phyloP scores from a whole-genome alignment of 768 basidiomycete species.

The Dentipellis fragilis region DNA sequence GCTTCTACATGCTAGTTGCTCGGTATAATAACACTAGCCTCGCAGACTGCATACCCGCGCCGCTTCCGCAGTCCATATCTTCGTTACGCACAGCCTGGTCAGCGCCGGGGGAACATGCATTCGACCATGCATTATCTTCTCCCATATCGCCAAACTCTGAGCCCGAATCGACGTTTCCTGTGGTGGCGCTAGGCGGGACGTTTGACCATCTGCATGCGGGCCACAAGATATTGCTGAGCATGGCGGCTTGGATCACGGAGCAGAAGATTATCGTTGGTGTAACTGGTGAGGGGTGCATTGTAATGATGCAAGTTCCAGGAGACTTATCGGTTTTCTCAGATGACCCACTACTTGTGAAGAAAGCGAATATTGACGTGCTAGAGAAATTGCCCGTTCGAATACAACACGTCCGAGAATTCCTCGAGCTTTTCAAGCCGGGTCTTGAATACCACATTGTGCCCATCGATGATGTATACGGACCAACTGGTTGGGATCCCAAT shows the following conservation, averaged over 20 bases:
- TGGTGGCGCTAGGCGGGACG: constrained; percentile 87
- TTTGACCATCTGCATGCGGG: constrained; percentile 98
- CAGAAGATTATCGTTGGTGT: constrained; percentile 85
- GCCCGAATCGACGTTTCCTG: constrained; percentile 34
- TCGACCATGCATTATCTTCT: neutral
- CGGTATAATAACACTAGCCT: neutral
- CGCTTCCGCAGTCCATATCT: constrained; percentile 11
- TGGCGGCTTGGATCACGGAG: constrained; percentile 75
- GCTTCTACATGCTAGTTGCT: neutral
- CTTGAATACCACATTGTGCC: constrained; percentile 61
- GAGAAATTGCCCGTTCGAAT: constrained; percentile 52
- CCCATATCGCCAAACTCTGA: constrained; percentile 6
- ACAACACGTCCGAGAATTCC: constrained; percentile 52
- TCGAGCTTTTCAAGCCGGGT: constrained; percentile 57
- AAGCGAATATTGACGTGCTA: constrained; percentile 58
- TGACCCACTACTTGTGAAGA: constrained; percentile 59
- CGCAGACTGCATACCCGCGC: constrained; percentile 13
- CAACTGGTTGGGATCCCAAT: constrained; percentile 78
- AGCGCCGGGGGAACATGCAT: constrained; percentile 7
- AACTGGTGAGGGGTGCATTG: constrained; percentile 45
- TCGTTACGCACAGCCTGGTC: constrained; percentile 11
- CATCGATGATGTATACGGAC: constrained; percentile 82
- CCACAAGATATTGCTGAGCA: constrained; percentile 92
- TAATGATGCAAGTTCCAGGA: neutral
- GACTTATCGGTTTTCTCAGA: constrained; percentile 28